A percentile compares a stretch with the other conserved stretches of the same genome.
Evolutionary conservation across 306 rosid genomes (phyloP).

Genomic region (Begonia peltatifolia): DNA sequence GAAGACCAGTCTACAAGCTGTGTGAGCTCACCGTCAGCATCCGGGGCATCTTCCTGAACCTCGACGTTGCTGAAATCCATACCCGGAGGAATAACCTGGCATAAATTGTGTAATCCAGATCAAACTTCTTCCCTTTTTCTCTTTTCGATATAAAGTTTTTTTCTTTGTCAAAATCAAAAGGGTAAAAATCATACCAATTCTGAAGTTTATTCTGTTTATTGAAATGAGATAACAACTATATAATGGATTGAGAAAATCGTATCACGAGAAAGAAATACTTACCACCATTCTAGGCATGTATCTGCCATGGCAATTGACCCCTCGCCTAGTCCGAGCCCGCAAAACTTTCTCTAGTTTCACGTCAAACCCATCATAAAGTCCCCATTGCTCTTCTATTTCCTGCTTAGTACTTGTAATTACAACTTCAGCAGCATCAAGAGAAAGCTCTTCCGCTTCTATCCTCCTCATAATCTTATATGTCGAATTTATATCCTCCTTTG

Average conservation of each 20-base stretch:
- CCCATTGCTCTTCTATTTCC: conserved; percentile 93
- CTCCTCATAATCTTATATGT: conserved; percentile 82
- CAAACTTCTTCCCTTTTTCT: no score
- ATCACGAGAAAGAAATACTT: conserved; percentile 6
- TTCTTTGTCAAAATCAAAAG: no score
- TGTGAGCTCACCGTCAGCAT: conserved; percentile 49
- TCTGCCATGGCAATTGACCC: conserved; percentile 75
- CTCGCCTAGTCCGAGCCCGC: conserved; percentile 77
- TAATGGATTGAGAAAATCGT: no score
- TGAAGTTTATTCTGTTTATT: no score
- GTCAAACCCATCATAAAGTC: conserved; percentile 84
- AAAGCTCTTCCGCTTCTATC: conserved; percentile 82
- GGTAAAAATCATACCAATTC: no score
- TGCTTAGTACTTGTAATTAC: conserved; percentile 88
- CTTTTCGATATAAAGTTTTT: no score
- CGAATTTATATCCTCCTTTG: conserved; percentile 80
- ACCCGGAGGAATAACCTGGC: conserved; percentile 82
- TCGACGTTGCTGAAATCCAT: conserved; percentile 84
- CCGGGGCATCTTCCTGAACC: conserved; percentile 56
- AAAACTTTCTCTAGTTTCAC: conserved; percentile 81
- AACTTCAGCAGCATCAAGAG: conserved; percentile 84
- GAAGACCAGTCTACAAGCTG: conserved; percentile 40
- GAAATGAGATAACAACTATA: no score
- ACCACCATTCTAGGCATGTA: conserved; percentile 97
- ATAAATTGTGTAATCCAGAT: neutral